Evolutionary conservation across 2,329 filamentous ascomycete species (phyloP), one percentile per base, ranked within the genome.

Genomic region (Ceratocystis eucalypticola): DNA sequence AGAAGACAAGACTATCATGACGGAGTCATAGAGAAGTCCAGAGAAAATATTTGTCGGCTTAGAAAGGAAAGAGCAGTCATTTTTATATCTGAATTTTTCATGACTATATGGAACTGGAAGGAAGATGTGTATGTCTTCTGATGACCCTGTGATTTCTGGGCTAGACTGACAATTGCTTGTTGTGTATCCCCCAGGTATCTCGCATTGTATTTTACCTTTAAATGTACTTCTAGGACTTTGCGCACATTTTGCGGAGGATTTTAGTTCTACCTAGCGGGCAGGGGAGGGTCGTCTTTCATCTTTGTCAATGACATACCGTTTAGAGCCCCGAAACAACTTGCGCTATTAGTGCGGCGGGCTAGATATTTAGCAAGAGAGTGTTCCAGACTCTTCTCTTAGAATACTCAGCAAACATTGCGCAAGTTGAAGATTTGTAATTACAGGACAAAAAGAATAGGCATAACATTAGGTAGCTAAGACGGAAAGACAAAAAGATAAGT

Each of bases 181-280:
- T 41, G 25, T 28, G 48, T 50, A 50, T 48, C 22, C 28, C 48
- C 5, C 48, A 53, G 15, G 30, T 20, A 20, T 33, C 15, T 59
- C 48, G 2, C 5, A 17, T 53, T 53, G 48, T 53, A 53, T 53
- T 28, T 53, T 53, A 22, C 22, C 20, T n/a, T 12, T 15, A 22
- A 25, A 25, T 20, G 8, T 17, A 55, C 46, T 28, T 57, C 12
- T 8, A 22, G 30, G 17, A 57, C 61, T 33, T 41, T 66, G 65
- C 28, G 57, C 15, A 12, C 25, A 62, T 66, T 66, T 61, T 66
- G 59, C 65, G 65, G 46, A 55, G 59, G 59, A 66, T 66, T 55
- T 41, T 20, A 41, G 37, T 15, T 41, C 12, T 1, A 12, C 3
- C 44, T 53, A n/a, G 5, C 61, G n/a, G 12, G 22, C 37, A 62